Percentiles rank a stretch among this genome's conserved stretches.
Evolutionary conservation across 2,329 filamentous ascomycete species (phyloP).

Genomic region (Rutstroemia sp.): DNA sequence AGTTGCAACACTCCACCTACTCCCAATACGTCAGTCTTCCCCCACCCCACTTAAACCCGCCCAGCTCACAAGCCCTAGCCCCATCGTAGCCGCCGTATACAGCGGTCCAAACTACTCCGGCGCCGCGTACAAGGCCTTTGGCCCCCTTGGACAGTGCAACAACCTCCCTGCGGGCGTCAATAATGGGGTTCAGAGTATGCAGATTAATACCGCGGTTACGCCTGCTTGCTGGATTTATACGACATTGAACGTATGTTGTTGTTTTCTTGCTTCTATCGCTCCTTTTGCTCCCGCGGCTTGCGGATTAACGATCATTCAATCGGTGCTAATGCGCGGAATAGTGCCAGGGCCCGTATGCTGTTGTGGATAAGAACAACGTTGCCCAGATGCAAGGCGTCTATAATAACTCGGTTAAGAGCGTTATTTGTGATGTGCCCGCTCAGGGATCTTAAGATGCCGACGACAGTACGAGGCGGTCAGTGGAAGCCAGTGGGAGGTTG

Average conservation of each 20-base stretch:
- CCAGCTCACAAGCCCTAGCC: background rate
- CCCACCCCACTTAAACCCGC: background rate
- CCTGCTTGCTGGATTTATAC: slow-evolving; percentile 6
- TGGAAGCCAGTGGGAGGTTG: no score
- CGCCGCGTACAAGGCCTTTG: background rate
- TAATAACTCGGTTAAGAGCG: background rate
- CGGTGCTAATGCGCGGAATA: background rate
- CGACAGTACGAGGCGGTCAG: no score
- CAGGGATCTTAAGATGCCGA: no score
- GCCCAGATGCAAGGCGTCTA: background rate
- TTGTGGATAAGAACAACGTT: background rate
- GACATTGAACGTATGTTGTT: background rate
- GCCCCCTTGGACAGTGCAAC: background rate
- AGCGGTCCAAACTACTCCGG: background rate
- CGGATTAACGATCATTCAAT: background rate
- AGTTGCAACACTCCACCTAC: slow-evolving; percentile 3
- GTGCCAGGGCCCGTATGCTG: background rate
- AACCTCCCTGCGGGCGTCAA: background rate
- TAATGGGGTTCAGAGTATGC: background rate
- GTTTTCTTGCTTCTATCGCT: background rate
- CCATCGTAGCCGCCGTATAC: background rate
- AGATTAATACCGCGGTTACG: background rate
- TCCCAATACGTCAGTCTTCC: background rate
- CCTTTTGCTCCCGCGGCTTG: background rate
- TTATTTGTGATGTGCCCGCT: background rate